Evolutionary conservation across 2,329 filamentous ascomycete genomes (phyloP).

Genomic region (Penicillium sp.): DNA sequence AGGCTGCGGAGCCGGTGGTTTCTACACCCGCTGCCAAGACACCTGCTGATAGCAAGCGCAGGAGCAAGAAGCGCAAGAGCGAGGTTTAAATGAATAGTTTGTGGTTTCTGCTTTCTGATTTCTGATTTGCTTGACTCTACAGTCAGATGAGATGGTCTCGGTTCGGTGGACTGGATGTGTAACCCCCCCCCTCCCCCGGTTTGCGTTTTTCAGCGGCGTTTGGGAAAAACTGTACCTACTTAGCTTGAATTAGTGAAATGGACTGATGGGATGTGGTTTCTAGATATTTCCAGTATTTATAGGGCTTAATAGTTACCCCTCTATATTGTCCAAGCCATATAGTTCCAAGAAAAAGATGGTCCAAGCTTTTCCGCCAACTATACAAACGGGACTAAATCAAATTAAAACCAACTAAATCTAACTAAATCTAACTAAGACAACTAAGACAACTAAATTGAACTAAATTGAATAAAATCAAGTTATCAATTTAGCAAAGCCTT

Average conservation of each 20-base stretch:
- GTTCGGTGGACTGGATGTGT: slow-evolving; percentile 6
- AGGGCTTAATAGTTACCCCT: neutral
- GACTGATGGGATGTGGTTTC: neutral
- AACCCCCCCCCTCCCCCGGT: neutral
- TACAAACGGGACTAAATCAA: neutral
- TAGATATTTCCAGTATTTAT: neutral
- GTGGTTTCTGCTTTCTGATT: slow-evolving; percentile 21
- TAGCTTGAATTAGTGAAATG: slow-evolving; percentile 1
- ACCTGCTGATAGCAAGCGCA: slow-evolving; percentile 35
- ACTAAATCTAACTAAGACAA: neutral
- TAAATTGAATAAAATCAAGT: neutral
- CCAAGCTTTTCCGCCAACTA: neutral
- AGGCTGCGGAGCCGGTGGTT: slow-evolving; percentile 13
- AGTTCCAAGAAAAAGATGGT: neutral
- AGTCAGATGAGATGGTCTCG: slow-evolving; percentile 3
- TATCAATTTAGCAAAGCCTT: slow-evolving; percentile 16
- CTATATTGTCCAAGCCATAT: too few relatives aligned
- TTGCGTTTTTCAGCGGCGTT: slow-evolving; percentile 1
- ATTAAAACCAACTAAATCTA: neutral
- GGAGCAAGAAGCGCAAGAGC: slow-evolving; percentile 51
- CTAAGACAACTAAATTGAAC: neutral
- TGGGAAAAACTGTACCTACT: slow-evolving; percentile 1
- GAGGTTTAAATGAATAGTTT: slow-evolving; percentile 26
- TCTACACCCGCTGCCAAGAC: slow-evolving; percentile 26
- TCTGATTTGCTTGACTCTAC: slow-evolving; percentile 4